These are phyloP conservation scores for Claviceps humidiphila DNA, from an alignment of 2,329 filamentous ascomycete species.

Conservation along the genomic window DNA sequence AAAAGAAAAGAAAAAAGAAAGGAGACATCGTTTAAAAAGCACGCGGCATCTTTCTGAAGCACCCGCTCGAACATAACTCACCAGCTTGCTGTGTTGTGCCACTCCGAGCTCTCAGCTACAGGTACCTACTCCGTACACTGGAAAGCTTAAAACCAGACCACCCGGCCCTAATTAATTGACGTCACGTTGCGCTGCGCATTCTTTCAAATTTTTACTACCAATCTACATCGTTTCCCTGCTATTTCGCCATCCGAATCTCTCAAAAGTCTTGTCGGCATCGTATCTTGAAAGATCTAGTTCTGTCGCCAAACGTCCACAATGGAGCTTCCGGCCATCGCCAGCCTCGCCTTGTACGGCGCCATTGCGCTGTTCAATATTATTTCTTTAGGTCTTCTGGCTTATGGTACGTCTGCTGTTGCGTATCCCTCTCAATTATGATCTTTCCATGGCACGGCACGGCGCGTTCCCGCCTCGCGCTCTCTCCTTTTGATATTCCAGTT, in stretches of 20 bases:
- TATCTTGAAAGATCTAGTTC: not conserved
- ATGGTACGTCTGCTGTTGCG: constrained; percentile 2
- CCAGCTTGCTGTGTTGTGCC: not conserved
- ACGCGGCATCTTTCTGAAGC: no score
- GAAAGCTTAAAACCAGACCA: not conserved
- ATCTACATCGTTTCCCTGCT: not conserved
- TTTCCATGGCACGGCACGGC: not conserved
- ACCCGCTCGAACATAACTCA: not conserved
- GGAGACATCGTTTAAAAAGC: not conserved
- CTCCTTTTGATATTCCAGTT: no score
- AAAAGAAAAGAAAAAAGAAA: not conserved
- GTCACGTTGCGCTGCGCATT: not conserved
- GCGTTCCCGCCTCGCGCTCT: no score
- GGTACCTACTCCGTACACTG: not conserved
- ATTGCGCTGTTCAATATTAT: constrained; percentile 6
- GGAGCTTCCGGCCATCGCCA: constrained; percentile 5
- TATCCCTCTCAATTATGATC: not conserved
- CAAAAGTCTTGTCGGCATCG: not conserved
- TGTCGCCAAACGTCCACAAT: not conserved
- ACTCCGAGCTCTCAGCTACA: not conserved
- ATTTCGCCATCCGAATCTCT: not conserved
- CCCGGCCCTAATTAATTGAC: not conserved
- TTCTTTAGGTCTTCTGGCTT: constrained; percentile 4
- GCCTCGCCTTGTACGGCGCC: constrained; percentile 4
- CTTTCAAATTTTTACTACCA: not conserved